phyloP scores from a whole-genome alignment of 768 basidiomycete species.

The Boletus tomentosulus region DNA sequence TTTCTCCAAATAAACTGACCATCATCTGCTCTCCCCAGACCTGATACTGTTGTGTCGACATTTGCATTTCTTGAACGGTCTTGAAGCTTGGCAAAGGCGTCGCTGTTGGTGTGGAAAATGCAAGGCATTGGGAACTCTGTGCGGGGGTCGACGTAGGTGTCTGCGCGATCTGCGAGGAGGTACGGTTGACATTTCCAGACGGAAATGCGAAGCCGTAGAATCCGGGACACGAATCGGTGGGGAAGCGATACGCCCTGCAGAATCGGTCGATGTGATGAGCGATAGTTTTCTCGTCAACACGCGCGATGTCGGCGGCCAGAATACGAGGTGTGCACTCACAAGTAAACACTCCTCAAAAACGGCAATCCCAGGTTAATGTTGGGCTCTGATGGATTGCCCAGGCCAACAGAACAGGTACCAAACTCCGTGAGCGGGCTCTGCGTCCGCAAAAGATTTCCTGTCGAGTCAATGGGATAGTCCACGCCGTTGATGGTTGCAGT shows the following conservation, averaged over 20 bases:
- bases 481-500: slow-evolving; percentile 24
- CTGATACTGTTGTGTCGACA: slow-evolving; percentile 9
- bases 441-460: slow-evolving; percentile 14
- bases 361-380: slow-evolving; percentile 10
- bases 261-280: background rate
- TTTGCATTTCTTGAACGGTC: slow-evolving; percentile 10
- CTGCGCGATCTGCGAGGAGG: slow-evolving; percentile 17
- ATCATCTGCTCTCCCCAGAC: slow-evolving; percentile 13
- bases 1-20: slow-evolving; percentile 8
- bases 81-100: slow-evolving; percentile 13
- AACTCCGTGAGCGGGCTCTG: background rate
- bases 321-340: slow-evolving; percentile 7
- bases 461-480: slow-evolving; percentile 23
- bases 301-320: background rate
- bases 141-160: slow-evolving; percentile 15
- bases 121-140: slow-evolving; percentile 14
- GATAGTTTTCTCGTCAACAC: background rate
- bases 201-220: slow-evolving; percentile 28
- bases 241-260: slow-evolving; percentile 27
- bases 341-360: slow-evolving; percentile 15
- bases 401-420: slow-evolving; percentile 14
- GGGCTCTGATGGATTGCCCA: background rate
- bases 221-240: slow-evolving; percentile 23
- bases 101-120: slow-evolving; percentile 10
- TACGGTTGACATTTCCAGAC: slow-evolving; percentile 21